A percentile compares a stretch with the other conserved stretches of the same genome.
Evolutionary conservation across 1,284 basidiomycete species (phyloP).

Genomic region (Rhodotorula sp.): DNA sequence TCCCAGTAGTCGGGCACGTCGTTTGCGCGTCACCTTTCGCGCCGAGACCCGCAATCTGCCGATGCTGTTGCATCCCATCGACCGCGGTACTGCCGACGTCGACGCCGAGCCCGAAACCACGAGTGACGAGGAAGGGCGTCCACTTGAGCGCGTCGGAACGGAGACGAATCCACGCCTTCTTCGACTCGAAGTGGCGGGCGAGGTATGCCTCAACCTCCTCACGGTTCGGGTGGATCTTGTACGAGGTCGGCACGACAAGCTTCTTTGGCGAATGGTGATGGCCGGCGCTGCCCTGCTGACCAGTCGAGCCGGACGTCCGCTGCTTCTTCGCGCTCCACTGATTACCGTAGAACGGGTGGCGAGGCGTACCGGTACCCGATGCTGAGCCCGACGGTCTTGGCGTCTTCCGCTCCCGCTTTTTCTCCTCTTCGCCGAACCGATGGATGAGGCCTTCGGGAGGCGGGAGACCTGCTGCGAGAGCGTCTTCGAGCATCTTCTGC

Average conservation of each 20-base stretch:
- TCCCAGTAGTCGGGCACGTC: no score
- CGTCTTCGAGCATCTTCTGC: neutral
- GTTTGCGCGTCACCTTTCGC: neutral
- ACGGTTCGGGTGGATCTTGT: slow-evolving; percentile 73
- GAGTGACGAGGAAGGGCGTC: slow-evolving; percentile 82
- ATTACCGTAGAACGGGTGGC: slow-evolving; percentile 13
- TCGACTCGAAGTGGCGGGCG: slow-evolving; percentile 62
- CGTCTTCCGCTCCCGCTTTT: neutral
- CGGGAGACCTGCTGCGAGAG: neutral
- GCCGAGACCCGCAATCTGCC: neutral
- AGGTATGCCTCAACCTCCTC: slow-evolving; percentile 68
- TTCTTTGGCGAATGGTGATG: neutral
- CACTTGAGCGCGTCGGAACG: slow-evolving; percentile 86
- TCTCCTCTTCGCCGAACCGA: neutral
- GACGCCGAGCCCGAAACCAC: slow-evolving; percentile 47
- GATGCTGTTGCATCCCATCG: slow-evolving; percentile 8
- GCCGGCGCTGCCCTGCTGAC: neutral
- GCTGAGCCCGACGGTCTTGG: neutral
- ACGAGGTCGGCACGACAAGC: slow-evolving; percentile 64
- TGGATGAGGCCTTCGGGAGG: neutral
- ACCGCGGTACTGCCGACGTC: slow-evolving; percentile 34
- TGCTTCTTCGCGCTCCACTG: slow-evolving; percentile 13
- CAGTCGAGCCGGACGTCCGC: neutral
- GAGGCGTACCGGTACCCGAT: neutral
- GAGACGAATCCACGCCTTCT: slow-evolving; percentile 75